phyloP scores from a whole-genome alignment of 441 rosid genomes.

The California macrophylla region DNA sequence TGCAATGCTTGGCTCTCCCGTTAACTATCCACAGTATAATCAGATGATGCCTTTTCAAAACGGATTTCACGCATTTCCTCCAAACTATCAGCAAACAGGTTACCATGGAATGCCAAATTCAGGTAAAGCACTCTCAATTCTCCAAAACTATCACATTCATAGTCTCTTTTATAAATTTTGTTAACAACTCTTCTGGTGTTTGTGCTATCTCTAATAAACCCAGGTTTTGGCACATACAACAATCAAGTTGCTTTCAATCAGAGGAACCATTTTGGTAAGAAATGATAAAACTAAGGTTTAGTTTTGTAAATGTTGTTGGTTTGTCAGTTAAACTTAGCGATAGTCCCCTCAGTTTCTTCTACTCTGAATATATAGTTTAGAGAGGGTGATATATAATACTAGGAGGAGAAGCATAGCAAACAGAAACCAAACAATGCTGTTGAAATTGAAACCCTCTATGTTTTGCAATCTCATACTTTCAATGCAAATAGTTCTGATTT shows the following conservation, averaged over 20 bases:
- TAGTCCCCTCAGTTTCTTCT: neutral
- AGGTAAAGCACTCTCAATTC: slow-evolving; percentile 10
- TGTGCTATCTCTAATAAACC: neutral
- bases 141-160: neutral
- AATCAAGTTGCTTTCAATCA: neutral
- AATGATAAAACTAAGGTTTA: neutral
- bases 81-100: slow-evolving; percentile 4
- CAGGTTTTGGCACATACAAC: neutral
- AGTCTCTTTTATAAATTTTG: slow-evolving; percentile 4
- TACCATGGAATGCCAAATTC: slow-evolving; percentile 4
- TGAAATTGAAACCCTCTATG: neutral
- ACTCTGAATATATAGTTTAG: neutral
- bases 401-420: neutral
- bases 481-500: neutral
- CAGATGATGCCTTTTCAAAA: slow-evolving; percentile 18
- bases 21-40: slow-evolving; percentile 7
- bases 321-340: neutral
- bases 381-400: neutral
- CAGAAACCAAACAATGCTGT: neutral
- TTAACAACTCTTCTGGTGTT: neutral
- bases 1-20: slow-evolving; percentile 15
- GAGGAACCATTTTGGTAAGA: neutral
- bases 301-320: neutral
- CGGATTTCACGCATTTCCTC: slow-evolving; percentile 6
- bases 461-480: neutral